Evolutionary conservation across 257 asterid genomes (phyloP).

Genomic region (Asclepias syriaca): DNA sequence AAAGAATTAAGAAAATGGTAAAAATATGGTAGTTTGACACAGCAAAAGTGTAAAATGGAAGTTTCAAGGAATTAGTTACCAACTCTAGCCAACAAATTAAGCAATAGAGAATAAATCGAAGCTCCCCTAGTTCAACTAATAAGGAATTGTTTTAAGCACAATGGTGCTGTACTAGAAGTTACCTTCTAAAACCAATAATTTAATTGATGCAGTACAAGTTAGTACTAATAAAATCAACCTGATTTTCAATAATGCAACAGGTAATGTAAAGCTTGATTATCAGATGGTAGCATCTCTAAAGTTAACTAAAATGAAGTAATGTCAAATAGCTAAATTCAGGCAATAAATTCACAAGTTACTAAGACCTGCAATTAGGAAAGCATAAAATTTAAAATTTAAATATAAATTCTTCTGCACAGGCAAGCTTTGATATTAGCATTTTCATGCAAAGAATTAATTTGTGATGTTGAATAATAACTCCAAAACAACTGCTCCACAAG

Average conservation of each 20-base stretch:
- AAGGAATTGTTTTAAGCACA: not conserved
- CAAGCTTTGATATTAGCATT: not conserved
- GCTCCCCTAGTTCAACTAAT: not conserved
- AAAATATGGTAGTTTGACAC: not conserved
- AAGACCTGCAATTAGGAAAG: not conserved
- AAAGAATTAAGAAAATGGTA: not conserved
- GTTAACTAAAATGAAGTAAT: not conserved
- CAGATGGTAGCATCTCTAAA: not conserved
- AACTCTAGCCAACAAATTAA: not conserved
- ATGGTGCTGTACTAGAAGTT: not conserved
- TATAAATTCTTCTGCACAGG: not conserved
- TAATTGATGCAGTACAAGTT: not conserved
- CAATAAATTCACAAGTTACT: not conserved
- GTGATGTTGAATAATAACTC: conserved; percentile 15
- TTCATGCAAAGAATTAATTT: not conserved
- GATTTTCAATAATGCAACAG: not conserved
- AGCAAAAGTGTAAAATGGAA: not conserved
- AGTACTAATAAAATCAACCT: not conserved
- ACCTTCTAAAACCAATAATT: not conserved
- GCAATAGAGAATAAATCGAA: not conserved
- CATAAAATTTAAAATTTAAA: not conserved
- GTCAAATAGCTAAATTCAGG: not conserved
- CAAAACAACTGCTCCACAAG: conserved; percentile 29
- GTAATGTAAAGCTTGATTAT: not conserved
- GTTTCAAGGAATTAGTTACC: not conserved